Percentiles rank a stretch among this genome's conserved stretches.
Conservation (phyloP, 768 basidiomycete genomes). For the Leccinellum luteum region DNA sequence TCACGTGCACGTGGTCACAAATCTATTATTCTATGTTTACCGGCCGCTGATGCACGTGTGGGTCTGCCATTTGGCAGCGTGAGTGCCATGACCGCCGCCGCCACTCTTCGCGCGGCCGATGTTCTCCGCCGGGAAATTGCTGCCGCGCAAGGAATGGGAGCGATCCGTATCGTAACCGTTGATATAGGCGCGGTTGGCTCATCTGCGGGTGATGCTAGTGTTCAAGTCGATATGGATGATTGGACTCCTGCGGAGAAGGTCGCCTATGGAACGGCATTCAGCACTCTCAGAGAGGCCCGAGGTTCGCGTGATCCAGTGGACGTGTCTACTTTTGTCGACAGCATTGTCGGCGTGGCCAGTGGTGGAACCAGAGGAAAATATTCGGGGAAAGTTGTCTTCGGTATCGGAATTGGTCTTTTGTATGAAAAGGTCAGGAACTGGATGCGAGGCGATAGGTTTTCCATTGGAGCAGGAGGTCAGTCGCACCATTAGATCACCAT, state of each 20-base stretch:
- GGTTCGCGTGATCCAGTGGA: conserved; percentile 55
- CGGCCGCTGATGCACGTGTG: conserved; percentile 67
- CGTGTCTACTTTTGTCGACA: conserved; percentile 55
- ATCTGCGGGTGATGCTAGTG: conserved; percentile 27
- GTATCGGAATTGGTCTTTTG: conserved; percentile 41
- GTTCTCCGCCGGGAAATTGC: conserved; percentile 75
- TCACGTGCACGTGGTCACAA: conserved; percentile 41
- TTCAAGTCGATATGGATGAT: conserved; percentile 53
- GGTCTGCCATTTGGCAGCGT: conserved; percentile 67
- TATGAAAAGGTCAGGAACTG: conserved; percentile 47
- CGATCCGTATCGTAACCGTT: conserved; percentile 54
- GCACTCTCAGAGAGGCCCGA: conserved; percentile 41
- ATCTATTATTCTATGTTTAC: conserved; percentile 70
- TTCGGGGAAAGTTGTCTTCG: conserved; percentile 41
- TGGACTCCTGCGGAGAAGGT: conserved; percentile 76
- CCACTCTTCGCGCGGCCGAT: conserved; percentile 68
- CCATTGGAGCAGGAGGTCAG: conserved; percentile 79
- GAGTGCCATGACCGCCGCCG: conserved; percentile 74
- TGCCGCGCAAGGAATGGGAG: conserved; percentile 60
- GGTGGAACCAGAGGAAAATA: conserved; percentile 42
- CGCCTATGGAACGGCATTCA: conserved; percentile 71
- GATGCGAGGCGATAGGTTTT: conserved; percentile 65
- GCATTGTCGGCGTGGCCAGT: conserved; percentile 57
- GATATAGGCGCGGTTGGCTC: conserved; percentile 64
- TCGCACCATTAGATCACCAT: conserved; percentile 1